Evolutionary conservation across 2,329 filamentous ascomycete genomes (phyloP), one percentile per base, ranked within the genome.

Genomic region (Colletotrichum gloeosporioides): DNA sequence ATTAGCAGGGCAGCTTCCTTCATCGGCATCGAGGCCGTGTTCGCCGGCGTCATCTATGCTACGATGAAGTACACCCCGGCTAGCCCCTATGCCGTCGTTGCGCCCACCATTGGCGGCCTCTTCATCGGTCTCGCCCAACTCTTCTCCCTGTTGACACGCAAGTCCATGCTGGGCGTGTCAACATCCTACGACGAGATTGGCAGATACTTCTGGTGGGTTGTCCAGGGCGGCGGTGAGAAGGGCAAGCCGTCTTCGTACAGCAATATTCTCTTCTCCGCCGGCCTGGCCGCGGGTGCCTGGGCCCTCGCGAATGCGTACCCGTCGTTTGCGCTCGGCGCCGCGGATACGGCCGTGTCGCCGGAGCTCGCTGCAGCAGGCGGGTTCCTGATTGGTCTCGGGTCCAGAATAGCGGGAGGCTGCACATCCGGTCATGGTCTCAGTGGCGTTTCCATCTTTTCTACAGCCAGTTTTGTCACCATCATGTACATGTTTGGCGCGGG

Each of bases 361-460:
- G 29, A 79, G 3, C 81, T 85, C 77, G 89, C 91, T 0, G 79
- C 88, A 1, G 62, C 87, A 0, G 93, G 93, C 3, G 93, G 93
- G 0, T 84, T 89, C 5, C 75, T 89, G 16, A 90, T 94, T 84
- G 87, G 89, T 0, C 81, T 94, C 10, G 93, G 93, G 1, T 87
- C 92, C 2, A 88, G 92, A 65, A 80, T 94, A 71, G 92, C 90
- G 0, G 92, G 92, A 3, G 93, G 93, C 0, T 95, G 93, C 78
- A 93, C 93, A 0, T 93, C 91, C 7, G 93, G 93, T 0, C 93
- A 95, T 81, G 93, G 93, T 0, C 92, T 95, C 77, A 93, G 90
- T 75, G 93, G 93, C 0, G 88, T 94, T 80, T 90, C 90, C n/a
- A 85, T 92, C 76, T 84, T 94, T 67, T 92, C 90, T 0, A 83